These are phyloP conservation scores for Boletus bicolor DNA, from an alignment of 768 basidiomycete species.

Conservation along the genomic window DNA sequence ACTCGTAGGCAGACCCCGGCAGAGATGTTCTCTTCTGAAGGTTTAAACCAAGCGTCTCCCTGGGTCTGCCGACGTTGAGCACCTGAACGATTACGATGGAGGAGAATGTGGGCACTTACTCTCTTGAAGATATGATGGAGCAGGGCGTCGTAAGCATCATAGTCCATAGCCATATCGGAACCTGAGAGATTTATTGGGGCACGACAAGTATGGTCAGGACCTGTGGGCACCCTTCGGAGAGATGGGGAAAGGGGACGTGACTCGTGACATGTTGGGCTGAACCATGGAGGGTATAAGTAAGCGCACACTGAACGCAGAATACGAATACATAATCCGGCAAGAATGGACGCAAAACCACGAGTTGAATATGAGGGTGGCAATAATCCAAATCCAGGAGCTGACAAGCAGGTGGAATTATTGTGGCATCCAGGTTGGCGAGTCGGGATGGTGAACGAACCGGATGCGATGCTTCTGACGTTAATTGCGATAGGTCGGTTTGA, in stretches of 20 bases:
- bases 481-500: constrained; percentile 15
- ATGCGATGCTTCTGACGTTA: constrained; percentile 19
- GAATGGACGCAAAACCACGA: not conserved
- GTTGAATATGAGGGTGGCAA: not conserved
- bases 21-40: constrained; percentile 76
- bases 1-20: constrained; percentile 77
- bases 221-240: not conserved
- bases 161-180: constrained; percentile 38
- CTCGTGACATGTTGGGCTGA: not conserved
- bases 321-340: constrained; percentile 3
- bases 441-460: constrained; percentile 2
- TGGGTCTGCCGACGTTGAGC: constrained; percentile 52
- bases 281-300: constrained; percentile 23
- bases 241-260: not conserved
- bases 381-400: constrained; percentile 10
- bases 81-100: not conserved
- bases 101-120: constrained; percentile 36
- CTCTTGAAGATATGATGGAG: constrained; percentile 78
- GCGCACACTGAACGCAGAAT: not conserved
- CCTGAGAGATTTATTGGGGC: not conserved
- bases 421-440: not conserved
- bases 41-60: constrained; percentile 84
- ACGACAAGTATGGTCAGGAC: not conserved
- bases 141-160: constrained; percentile 77
- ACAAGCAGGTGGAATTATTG: not conserved